A percentile compares a stretch with the other conserved stretches of the same genome.
Evolutionary conservation across 352 stramenopile genomes (phyloP).

Genomic region (Globisporangium cystogenes): DNA sequence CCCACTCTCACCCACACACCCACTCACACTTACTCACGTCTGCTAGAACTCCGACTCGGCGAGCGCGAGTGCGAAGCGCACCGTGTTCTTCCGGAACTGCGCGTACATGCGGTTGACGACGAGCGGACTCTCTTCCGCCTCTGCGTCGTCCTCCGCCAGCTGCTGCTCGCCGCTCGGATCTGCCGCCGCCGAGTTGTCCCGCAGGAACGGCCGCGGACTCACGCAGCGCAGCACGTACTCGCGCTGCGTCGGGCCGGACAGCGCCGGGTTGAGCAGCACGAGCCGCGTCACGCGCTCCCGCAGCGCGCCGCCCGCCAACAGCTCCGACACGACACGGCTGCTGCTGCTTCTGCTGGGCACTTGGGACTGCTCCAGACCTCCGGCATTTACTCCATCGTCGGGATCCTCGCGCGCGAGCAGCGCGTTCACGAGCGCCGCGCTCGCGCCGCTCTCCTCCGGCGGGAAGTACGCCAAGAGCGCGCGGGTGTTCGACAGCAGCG

Average conservation of each 20-base stretch:
- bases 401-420: background rate
- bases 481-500: conserved; percentile 34
- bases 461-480: background rate
- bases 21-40: background rate
- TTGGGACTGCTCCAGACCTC: too few species aligned
- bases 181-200: background rate
- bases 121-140: conserved; percentile 48
- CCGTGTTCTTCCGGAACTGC: conserved; percentile 65
- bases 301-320: background rate
- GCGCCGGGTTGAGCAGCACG: background rate
- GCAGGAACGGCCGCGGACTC: background rate
- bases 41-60: conserved; percentile 70
- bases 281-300: background rate
- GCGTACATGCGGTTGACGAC: conserved; percentile 82
- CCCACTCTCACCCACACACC: background rate
- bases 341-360: background rate
- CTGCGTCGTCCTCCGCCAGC: conserved; percentile 36
- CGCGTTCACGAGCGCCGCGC: background rate
- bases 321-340: background rate
- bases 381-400: too few species aligned
- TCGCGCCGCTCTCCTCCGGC: background rate
- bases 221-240: background rate
- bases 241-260: background rate
- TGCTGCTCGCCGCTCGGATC: background rate
- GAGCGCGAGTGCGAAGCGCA: conserved; percentile 67